Conservation (phyloP, 495 filamentous ascomycete genomes). For the Penicillium angulare region DNA sequence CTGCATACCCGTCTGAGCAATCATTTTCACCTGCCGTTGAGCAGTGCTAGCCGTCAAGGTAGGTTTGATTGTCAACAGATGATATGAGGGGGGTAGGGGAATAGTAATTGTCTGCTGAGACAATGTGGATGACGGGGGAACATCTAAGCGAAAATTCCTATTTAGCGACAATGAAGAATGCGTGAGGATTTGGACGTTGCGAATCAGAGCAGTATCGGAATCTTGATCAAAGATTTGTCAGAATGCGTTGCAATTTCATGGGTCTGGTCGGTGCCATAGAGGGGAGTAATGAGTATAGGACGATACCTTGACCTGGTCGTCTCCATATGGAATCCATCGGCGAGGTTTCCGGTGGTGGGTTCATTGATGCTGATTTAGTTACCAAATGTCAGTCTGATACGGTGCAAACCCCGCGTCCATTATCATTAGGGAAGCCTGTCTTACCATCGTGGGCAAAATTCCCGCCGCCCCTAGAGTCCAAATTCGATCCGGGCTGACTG, state of each 20-base stretch:
- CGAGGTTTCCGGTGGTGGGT: conserved; percentile 3
- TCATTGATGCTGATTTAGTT: not conserved
- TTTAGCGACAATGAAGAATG: conserved; percentile 60
- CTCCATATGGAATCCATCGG: conserved; percentile 37
- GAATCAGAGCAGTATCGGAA: conserved; percentile 59
- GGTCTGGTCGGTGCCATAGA: not conserved
- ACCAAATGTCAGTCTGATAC: not conserved
- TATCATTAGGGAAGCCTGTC: not conserved
- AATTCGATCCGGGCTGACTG: not conserved
- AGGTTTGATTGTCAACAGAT: conserved; percentile 63
- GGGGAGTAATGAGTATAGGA: too few species aligned
- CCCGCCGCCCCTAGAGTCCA: conserved; percentile 1
- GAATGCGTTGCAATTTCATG: not conserved
- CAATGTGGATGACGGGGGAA: conserved; percentile 59
- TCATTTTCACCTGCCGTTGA: conserved; percentile 60
- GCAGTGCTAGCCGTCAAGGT: conserved; percentile 54
- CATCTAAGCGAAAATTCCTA: conserved; percentile 50
- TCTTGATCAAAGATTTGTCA: conserved; percentile 20
- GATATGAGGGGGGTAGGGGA: conserved; percentile 59
- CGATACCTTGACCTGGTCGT: conserved; percentile 55
- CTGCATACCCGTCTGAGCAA: conserved; percentile 54
- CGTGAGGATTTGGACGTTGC: conserved; percentile 61
- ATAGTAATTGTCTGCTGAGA: conserved; percentile 68
- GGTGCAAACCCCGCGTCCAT: too few species aligned
- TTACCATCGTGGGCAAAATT: conserved; percentile 14